phyloP scores from a whole-genome alignment of 805 yeast species.

The Soucietia sequanensis region DNA sequence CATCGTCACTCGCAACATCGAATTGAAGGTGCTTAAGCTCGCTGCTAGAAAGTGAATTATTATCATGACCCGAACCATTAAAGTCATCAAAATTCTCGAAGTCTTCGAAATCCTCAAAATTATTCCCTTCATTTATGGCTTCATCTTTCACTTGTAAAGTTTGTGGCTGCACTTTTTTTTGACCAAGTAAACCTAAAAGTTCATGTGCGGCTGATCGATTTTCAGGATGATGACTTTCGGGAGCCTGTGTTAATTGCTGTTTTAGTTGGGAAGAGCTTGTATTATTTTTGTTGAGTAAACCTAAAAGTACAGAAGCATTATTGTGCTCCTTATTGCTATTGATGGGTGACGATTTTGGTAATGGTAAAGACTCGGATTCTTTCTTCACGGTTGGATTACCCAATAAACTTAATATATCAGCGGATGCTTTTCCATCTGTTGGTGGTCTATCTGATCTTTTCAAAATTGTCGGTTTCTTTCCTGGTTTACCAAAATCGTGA shows the following conservation, averaged over 20 bases:
- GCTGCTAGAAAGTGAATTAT: constrained; percentile 10
- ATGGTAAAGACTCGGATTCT: too few relatives aligned
- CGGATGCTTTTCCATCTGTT: constrained; percentile 9
- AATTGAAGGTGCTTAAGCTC: constrained; percentile 19
- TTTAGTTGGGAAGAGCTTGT: constrained; percentile 1
- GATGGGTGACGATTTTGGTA: too few relatives aligned
- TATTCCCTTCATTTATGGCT: constrained; percentile 13
- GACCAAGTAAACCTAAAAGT: background rate
- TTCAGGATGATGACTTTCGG: too few relatives aligned
- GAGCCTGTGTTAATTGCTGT: too few relatives aligned
- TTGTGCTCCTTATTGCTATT: background rate
- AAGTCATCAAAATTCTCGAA: constrained; percentile 34
- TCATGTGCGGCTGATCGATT: too few relatives aligned
- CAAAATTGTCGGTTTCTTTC: constrained; percentile 28
- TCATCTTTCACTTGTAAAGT: constrained; percentile 4
- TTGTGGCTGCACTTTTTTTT: background rate
- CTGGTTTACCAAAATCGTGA: constrained; percentile 11
- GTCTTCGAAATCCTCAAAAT: constrained; percentile 16
- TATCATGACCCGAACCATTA: constrained; percentile 32
- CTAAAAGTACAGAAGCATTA: constrained; percentile 15
- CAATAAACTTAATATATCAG: constrained; percentile 14
- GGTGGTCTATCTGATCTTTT: constrained; percentile 17
- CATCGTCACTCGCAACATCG: constrained; percentile 39
- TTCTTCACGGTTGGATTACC: constrained; percentile 7
- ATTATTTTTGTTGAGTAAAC: constrained; percentile 11